Evolutionary conservation across 73 alveolate species (phyloP), one percentile per base, ranked within the genome.

Genomic region (Durusdinium trenchii): DNA sequence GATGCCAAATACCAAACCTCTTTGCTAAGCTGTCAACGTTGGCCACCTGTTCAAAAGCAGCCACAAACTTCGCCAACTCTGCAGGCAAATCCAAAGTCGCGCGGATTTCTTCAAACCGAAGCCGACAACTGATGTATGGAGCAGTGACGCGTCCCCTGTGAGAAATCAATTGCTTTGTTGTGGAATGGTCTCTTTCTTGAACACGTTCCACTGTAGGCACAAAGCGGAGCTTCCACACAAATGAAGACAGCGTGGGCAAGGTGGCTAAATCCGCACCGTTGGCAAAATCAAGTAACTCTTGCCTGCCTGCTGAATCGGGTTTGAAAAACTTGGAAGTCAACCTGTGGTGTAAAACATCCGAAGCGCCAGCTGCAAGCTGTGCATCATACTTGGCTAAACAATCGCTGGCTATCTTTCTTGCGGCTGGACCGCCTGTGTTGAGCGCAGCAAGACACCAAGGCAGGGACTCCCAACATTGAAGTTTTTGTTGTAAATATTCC

Each of bases 131-230:
- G 45, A 81, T 69, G 47, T 46, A 81, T 14, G 91, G 67, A 14
- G 45, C 91, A 0, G 67, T 28, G n/a, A 81, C 47, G 5, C 32
- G 0, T 3, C 83, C 83, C 6, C 67, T 46, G 87, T 76, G 57
- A 35, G 45, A 64, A 32, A 81, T 69, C 64, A 20, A 9, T 20
- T 18, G 40, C 32, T 45, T 47, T 35, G 60, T 50, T 3, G 23
- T 26, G 12, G 69, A 64, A 3, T 81, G 91, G 18, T 81, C 91
- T 9, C 67, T 30, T 16, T 81, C 91, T 48, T 81, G 91, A 23
- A 81, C 35, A 28, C 91, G 91, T 47, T 81, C 91, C 64, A 81
- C 91, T 7, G 69, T 47, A 14, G 91, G 91, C 9, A 81, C 3
- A 35, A 81, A 81, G 35, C 47, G 47, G 45, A 81, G 32, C 47